Conservation (phyloP, 2,329 filamentous ascomycete species). For the Metarhizium anisopliae region DNA sequence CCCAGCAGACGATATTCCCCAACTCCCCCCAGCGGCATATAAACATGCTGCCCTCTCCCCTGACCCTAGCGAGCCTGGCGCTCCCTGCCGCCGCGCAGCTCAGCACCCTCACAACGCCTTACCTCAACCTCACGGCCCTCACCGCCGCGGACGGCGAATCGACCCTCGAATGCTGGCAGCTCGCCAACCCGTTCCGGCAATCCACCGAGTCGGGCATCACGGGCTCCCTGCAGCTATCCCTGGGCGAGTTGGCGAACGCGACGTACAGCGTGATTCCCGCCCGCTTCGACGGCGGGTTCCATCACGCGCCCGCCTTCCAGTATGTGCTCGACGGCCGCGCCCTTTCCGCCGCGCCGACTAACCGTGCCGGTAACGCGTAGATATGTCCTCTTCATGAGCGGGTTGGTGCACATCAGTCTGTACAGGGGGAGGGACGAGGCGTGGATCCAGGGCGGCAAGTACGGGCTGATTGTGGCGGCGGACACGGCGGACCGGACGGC, state of each 20-base stretch:
- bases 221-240: constrained; percentile 18
- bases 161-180: constrained; percentile 36
- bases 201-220: constrained; percentile 22
- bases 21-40: too few species aligned
- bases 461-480: constrained; percentile 31
- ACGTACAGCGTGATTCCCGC: constrained; percentile 28
- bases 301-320: constrained; percentile 33
- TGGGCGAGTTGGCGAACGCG: constrained; percentile 23
- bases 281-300: constrained; percentile 28
- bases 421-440: constrained; percentile 27
- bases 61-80: background rate
- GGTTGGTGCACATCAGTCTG: constrained; percentile 30
- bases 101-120: constrained; percentile 1
- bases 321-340: constrained; percentile 14
- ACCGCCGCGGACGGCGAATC: constrained; percentile 26
- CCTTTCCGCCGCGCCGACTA: background rate
- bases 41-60: background rate
- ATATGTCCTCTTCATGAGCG: constrained; percentile 28
- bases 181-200: constrained; percentile 14
- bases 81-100: background rate
- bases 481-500: constrained; percentile 31
- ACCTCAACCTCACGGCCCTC: constrained; percentile 33
- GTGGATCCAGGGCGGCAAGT: constrained; percentile 28
- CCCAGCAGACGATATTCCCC: too few species aligned
- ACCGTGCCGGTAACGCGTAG: constrained; percentile 10